A percentile compares a stretch with the other conserved stretches of the same genome.
Evolutionary conservation across 1,139 yeast species (phyloP).

Genomic region (Ogataea hybrid): DNA sequence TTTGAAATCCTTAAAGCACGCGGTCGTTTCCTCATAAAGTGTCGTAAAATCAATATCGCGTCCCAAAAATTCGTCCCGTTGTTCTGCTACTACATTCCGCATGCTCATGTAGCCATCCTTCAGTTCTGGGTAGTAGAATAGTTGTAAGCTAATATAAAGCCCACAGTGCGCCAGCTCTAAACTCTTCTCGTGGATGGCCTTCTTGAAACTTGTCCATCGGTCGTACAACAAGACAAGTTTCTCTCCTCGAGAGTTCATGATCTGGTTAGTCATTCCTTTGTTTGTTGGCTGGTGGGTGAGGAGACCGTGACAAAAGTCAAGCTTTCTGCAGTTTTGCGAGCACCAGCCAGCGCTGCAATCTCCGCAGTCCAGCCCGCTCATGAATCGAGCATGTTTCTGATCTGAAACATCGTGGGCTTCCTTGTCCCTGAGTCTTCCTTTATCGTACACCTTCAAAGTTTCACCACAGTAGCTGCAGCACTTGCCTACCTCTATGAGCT

Average conservation of each 20-base stretch:
- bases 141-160: slow-evolving; percentile 21
- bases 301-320: slow-evolving; percentile 50
- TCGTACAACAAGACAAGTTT: slow-evolving; percentile 22
- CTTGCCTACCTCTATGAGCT: slow-evolving; percentile 60
- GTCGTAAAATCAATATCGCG: slow-evolving; percentile 9
- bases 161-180: slow-evolving; percentile 21
- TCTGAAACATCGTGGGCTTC: slow-evolving; percentile 19
- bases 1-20: slow-evolving; percentile 25
- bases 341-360: slow-evolving; percentile 76
- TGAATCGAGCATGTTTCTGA: slow-evolving; percentile 27
- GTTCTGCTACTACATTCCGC: slow-evolving; percentile 12
- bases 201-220: slow-evolving; percentile 22
- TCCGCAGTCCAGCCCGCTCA: slow-evolving; percentile 62
- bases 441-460: slow-evolving; percentile 42
- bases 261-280: slow-evolving; percentile 25
- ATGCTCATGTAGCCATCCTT: slow-evolving; percentile 17
- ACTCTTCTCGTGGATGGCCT: slow-evolving; percentile 9
- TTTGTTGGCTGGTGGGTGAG: slow-evolving; percentile 51
- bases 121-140: slow-evolving; percentile 20
- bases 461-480: slow-evolving; percentile 83
- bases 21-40: slow-evolving; percentile 14
- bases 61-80: background rate
- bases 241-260: slow-evolving; percentile 13
- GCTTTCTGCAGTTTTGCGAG: slow-evolving; percentile 56
- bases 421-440: slow-evolving; percentile 27